A percentile compares a stretch with the other conserved stretches of the same genome.
Conservation (phyloP, 2,329 filamentous ascomycete species). For the Didymellaceae sp. region DNA sequence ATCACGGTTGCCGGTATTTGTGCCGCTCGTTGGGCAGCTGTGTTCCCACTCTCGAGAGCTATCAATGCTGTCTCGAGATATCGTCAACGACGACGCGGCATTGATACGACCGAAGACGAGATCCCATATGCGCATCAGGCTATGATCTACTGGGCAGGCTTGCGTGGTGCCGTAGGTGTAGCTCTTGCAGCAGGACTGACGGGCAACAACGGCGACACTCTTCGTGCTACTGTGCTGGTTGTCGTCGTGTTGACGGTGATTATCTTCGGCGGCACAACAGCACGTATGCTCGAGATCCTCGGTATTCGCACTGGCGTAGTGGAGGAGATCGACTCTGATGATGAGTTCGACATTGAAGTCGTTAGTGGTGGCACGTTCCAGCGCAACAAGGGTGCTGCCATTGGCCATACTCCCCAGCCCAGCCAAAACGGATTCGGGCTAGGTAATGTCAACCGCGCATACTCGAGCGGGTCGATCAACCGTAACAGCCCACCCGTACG, state of each 20-base stretch:
- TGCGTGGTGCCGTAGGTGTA: constrained; percentile 94
- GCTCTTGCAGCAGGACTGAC: constrained; percentile 87
- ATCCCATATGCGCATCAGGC: constrained; percentile 94
- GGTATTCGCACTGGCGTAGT: constrained; percentile 96
- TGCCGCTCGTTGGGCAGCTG: constrained; percentile 87
- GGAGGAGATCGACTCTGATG: constrained; percentile 95
- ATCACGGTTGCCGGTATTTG: constrained; percentile 92
- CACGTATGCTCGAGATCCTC: constrained; percentile 95
- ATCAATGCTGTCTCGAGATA: constrained; percentile 96
- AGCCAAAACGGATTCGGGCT: constrained; percentile 61
- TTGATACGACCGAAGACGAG: constrained; percentile 78
- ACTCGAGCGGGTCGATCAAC: constrained; percentile 63
- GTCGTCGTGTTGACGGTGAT: constrained; percentile 98
- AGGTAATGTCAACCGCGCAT: constrained; percentile 59
- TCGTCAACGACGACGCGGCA: constrained; percentile 75
- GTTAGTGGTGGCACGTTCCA: constrained; percentile 73
- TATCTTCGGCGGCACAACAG: constrained; percentile 97
- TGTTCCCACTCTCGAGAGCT: constrained; percentile 86
- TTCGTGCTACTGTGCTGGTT: constrained; percentile 94
- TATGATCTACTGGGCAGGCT: constrained; percentile 99
- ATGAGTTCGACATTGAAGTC: constrained; percentile 95
- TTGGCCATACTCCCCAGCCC: constrained; percentile 76
- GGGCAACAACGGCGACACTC: constrained; percentile 79
- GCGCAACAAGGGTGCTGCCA: constrained; percentile 76
- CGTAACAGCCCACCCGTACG: constrained; percentile 56